Percentiles rank a stretch among this genome's conserved stretches.
These are phyloP conservation scores for Ustilago hordei DNA, from an alignment of 1,284 basidiomycete genomes.

Conservation along the genomic window DNA sequence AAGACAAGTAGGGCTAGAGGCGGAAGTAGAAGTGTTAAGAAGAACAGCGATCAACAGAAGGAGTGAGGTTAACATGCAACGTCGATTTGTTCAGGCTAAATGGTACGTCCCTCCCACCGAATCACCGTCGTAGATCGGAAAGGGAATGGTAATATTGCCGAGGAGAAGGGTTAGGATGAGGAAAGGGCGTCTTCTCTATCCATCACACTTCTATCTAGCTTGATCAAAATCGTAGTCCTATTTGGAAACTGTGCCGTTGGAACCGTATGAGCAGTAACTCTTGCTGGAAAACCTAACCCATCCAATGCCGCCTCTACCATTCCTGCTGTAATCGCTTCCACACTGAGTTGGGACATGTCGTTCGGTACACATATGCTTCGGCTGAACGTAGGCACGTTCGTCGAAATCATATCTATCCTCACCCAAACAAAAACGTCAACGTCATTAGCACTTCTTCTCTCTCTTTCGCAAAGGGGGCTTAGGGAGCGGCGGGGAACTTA, in stretches of 20 bases:
- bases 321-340: slow-evolving; percentile 95
- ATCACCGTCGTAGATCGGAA: too few relatives aligned
- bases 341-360: slow-evolving; percentile 92
- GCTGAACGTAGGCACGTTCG: slow-evolving; percentile 93
- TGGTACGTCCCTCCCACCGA: slow-evolving; percentile 40
- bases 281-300: slow-evolving; percentile 91
- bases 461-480: neutral
- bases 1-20: slow-evolving; percentile 46
- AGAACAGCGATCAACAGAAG: slow-evolving; percentile 36
- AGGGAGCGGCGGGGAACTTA: slow-evolving; percentile 70
- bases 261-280: slow-evolving; percentile 95
- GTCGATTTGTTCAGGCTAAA: slow-evolving; percentile 62
- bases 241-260: slow-evolving; percentile 83
- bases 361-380: slow-evolving; percentile 91
- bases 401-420: slow-evolving; percentile 92
- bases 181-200: slow-evolving; percentile 62
- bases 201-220: slow-evolving; percentile 64
- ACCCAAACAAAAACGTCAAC: neutral
- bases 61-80: slow-evolving; percentile 44
- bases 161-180: slow-evolving; percentile 5
- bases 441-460: neutral
- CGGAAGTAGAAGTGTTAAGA: slow-evolving; percentile 39
- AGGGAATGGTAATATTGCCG: too few relatives aligned
- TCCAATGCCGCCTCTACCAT: slow-evolving; percentile 97
- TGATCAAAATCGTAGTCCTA: slow-evolving; percentile 67